phyloP scores from a whole-genome alignment of 208 protist genomes.

The Lotmaria passim region DNA sequence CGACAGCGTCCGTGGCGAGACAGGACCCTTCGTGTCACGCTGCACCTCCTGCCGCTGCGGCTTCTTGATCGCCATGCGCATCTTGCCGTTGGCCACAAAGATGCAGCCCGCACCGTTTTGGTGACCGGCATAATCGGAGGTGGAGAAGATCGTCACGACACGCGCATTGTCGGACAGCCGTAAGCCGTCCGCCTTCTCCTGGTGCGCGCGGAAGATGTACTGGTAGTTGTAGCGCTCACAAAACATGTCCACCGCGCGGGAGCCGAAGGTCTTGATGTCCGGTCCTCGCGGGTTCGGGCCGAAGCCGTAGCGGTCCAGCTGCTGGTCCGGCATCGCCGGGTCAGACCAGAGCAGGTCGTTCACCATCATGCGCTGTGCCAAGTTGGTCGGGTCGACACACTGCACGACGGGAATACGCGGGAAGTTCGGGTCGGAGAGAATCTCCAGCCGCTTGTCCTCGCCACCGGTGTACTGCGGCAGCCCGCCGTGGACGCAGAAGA shows the following conservation, averaged over 20 bases:
- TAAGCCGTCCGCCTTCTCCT: constrained; percentile 91
- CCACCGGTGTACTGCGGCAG: constrained; percentile 92
- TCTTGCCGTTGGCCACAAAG: constrained; percentile 83
- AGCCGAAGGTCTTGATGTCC: constrained; percentile 91
- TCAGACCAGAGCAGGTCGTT: constrained; percentile 93
- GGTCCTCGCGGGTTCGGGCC: constrained; percentile 88
- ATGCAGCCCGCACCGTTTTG: constrained; percentile 91
- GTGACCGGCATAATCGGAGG: constrained; percentile 91
- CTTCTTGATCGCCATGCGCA: constrained; percentile 93
- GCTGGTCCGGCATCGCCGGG: constrained; percentile 81
- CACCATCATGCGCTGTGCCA: constrained; percentile 89
- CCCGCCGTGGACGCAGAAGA: constrained; percentile 95
- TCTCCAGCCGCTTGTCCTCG: constrained; percentile 88
- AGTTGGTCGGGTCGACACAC: constrained; percentile 83
- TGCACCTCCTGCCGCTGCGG: constrained; percentile 67
- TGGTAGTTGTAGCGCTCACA: constrained; percentile 92
- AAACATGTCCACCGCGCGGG: constrained; percentile 92
- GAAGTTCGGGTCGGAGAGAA: constrained; percentile 83
- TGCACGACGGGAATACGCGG: constrained; percentile 88
- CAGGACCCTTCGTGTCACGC: constrained; percentile 62
- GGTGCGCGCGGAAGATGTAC: constrained; percentile 94
- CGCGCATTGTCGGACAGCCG: constrained; percentile 90
- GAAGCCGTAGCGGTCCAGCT: constrained; percentile 90
- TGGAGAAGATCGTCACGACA: constrained; percentile 94
- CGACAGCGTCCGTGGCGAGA: constrained; percentile 70